Evolutionary conservation across 768 basidiomycete genomes (phyloP).

Genomic region (Auriculariales sp.): DNA sequence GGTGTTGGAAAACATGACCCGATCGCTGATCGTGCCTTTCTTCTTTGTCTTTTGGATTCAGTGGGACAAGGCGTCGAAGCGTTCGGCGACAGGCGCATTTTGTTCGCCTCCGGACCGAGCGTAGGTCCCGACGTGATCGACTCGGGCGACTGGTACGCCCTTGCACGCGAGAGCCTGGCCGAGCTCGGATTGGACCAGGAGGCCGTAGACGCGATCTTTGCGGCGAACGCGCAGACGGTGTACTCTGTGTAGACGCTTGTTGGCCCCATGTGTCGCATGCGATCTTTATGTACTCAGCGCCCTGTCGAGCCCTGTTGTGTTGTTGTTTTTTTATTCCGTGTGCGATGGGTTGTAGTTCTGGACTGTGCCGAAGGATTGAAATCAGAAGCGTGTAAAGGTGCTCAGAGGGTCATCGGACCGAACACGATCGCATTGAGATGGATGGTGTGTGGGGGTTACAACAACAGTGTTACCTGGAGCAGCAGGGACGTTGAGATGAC

Average conservation of each 20-base stretch:
- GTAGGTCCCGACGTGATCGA: constrained; percentile 30
- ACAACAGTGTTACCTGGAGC: too few relatives aligned
- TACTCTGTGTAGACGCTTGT: constrained; percentile 23
- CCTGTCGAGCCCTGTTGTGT: too few relatives aligned
- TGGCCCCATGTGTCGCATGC: too few relatives aligned
- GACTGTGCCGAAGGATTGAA: too few relatives aligned
- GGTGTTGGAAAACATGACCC: too few relatives aligned
- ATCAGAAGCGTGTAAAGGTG: too few relatives aligned
- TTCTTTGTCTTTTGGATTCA: constrained; percentile 16
- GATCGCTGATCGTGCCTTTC: constrained; percentile 1
- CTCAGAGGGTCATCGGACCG: too few relatives aligned
- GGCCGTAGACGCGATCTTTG: constrained; percentile 61
- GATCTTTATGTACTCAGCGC: too few relatives aligned
- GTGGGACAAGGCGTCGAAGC: constrained; percentile 76
- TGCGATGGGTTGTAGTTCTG: too few relatives aligned
- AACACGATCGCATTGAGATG: background rate
- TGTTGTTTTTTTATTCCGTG: too few relatives aligned
- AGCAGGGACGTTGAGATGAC: too few relatives aligned
- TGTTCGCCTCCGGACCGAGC: constrained; percentile 64
- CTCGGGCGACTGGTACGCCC: constrained; percentile 64
- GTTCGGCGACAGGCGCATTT: constrained; percentile 69
- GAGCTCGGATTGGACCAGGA: constrained; percentile 72
- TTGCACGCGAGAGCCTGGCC: constrained; percentile 63
- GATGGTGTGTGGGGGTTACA: background rate
- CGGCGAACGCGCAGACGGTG: constrained; percentile 28